Percentiles rank a stretch among this genome's conserved stretches.
Conservation (phyloP, 2,329 filamentous ascomycete genomes). For the Alternaria gaisen region DNA sequence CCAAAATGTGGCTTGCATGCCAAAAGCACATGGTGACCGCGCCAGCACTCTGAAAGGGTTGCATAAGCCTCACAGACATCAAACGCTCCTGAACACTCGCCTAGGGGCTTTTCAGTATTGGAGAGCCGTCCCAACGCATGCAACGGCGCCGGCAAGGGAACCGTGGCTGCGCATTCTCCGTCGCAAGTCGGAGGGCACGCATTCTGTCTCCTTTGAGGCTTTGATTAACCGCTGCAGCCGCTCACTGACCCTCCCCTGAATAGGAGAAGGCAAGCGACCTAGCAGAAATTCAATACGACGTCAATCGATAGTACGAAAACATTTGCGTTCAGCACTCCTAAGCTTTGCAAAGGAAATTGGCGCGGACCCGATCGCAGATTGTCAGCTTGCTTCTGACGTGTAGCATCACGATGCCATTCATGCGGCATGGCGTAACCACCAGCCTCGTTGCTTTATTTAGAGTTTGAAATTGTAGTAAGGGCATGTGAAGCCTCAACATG, state of each 20-base stretch:
- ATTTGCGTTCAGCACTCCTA: background rate
- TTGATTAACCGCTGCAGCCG: background rate
- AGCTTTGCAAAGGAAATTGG: background rate
- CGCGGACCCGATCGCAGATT: background rate
- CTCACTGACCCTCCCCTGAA: background rate
- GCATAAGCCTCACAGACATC: constrained; percentile 5
- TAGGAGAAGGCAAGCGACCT: background rate
- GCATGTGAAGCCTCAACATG: background rate
- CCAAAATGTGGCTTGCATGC: background rate
- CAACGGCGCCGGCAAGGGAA: background rate
- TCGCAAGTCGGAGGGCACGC: background rate
- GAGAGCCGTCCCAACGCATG: background rate
- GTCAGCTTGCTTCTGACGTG: background rate
- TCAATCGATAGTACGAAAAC: background rate
- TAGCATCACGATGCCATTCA: background rate
- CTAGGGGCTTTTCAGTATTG: background rate
- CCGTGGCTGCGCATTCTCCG: background rate
- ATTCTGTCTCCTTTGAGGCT: background rate
- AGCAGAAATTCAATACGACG: background rate
- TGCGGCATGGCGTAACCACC: background rate
- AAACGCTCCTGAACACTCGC: background rate
- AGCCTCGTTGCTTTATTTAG: background rate
- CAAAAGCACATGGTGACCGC: background rate
- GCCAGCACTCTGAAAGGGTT: background rate
- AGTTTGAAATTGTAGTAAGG: background rate